Conservation (phyloP, 2,329 filamentous ascomycete species). For the Trichoderma afroharzianum region DNA sequence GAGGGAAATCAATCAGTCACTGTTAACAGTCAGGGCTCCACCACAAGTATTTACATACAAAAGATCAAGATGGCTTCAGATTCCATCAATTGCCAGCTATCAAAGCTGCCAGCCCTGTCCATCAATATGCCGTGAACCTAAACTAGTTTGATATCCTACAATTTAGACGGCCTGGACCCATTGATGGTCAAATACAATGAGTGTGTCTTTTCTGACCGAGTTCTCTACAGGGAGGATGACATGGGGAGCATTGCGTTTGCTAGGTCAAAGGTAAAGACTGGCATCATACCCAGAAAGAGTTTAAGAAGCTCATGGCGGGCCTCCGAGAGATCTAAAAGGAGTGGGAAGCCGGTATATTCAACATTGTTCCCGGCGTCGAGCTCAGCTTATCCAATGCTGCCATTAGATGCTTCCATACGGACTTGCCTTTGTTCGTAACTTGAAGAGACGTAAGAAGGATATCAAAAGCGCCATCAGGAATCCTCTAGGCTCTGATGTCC, state of each 20-base stretch:
- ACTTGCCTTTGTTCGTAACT: not conserved
- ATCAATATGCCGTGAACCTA: not conserved
- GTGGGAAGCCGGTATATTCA: constrained; percentile 49
- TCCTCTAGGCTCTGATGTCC: constrained; percentile 70
- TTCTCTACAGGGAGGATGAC: constrained; percentile 77
- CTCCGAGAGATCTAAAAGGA: constrained; percentile 55
- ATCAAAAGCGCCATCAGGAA: constrained; percentile 67
- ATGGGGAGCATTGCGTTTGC: constrained; percentile 77
- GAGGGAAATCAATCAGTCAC: not conserved
- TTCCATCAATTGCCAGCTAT: constrained; percentile 5
- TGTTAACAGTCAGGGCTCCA: not conserved
- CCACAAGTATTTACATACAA: not conserved
- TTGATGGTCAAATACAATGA: constrained; percentile 81
- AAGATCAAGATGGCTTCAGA: constrained; percentile 25
- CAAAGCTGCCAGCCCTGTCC: no score
- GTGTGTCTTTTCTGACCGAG: constrained; percentile 73
- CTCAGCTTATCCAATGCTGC: constrained; percentile 74
- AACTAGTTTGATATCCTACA: constrained; percentile 15
- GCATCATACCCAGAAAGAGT: constrained; percentile 73
- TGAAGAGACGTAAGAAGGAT: not conserved
- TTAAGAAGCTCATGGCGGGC: constrained; percentile 68
- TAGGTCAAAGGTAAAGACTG: constrained; percentile 70
- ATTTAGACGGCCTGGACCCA: constrained; percentile 71
- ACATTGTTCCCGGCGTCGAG: constrained; percentile 54
- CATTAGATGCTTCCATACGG: constrained; percentile 52